Percentiles rank a stretch among this genome's conserved stretches.
These are phyloP conservation scores for Globisporangium splendens DNA, from an alignment of 352 stramenopile genomes.

Conservation along the genomic window DNA sequence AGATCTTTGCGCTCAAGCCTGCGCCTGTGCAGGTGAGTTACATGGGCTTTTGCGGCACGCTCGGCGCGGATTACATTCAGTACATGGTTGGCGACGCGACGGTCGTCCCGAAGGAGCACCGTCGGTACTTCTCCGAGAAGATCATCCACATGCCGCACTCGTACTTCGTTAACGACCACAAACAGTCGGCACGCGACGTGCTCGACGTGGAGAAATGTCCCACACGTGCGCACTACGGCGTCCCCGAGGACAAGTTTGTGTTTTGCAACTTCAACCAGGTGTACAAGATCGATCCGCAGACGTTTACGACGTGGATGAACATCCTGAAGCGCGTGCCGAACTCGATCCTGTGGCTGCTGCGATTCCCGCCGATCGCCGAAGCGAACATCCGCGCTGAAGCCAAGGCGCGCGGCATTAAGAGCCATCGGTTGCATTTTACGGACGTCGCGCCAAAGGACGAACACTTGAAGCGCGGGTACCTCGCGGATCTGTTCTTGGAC, in stretches of 20 bases:
- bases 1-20: slow-evolving; percentile 92
- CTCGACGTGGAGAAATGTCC: slow-evolving; percentile 75
- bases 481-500: slow-evolving; percentile 92
- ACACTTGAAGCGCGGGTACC: slow-evolving; percentile 84
- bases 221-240: slow-evolving; percentile 81
- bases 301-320: slow-evolving; percentile 91
- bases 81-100: slow-evolving; percentile 90
- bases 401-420: slow-evolving; percentile 57
- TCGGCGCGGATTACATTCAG: slow-evolving; percentile 91
- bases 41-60: slow-evolving; percentile 89
- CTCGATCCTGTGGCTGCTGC: slow-evolving; percentile 89
- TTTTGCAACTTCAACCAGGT: slow-evolving; percentile 95
- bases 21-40: slow-evolving; percentile 89
- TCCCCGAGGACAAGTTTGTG: slow-evolving; percentile 91
- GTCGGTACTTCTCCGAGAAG: slow-evolving; percentile 84
- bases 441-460: slow-evolving; percentile 88
- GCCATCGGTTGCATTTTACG: slow-evolving; percentile 76
- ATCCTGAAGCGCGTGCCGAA: slow-evolving; percentile 91
- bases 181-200: slow-evolving; percentile 78
- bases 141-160: slow-evolving; percentile 91
- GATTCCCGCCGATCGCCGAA: slow-evolving; percentile 79
- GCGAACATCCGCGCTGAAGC: slow-evolving; percentile 86
- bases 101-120: slow-evolving; percentile 63
- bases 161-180: slow-evolving; percentile 94
- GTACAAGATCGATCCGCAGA: slow-evolving; percentile 93